Evolutionary conservation across 306 rosid species (phyloP).

Genomic region (Lithocarpus polystachyus): DNA sequence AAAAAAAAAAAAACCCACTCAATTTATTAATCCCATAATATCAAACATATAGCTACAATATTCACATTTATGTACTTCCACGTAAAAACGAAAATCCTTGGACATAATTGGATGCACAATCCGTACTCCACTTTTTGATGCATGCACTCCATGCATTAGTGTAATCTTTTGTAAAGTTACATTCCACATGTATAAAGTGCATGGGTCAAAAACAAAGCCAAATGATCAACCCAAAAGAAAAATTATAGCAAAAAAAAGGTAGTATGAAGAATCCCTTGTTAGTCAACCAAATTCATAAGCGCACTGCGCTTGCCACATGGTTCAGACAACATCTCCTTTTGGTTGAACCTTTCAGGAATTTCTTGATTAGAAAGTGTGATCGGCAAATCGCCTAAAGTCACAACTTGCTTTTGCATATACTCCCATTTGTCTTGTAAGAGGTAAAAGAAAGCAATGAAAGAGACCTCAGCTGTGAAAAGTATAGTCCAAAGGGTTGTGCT

Average conservation of each 20-base stretch:
- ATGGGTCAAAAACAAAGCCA: constrained; percentile 42
- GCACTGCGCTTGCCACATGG: constrained; percentile 73
- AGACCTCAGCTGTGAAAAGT: constrained; percentile 70
- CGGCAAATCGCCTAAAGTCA: constrained; percentile 38
- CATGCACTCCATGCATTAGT: constrained; percentile 54
- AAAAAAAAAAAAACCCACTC: background rate
- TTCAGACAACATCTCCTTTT: constrained; percentile 49
- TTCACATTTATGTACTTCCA: background rate
- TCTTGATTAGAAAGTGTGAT: constrained; percentile 33
- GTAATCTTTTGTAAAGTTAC: background rate
- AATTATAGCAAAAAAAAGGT: background rate
- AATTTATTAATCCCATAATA: background rate
- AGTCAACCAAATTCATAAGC: constrained; percentile 86
- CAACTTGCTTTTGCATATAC: constrained; percentile 69
- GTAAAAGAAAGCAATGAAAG: constrained; percentile 60
- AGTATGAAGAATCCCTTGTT: background rate
- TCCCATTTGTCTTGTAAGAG: constrained; percentile 85
- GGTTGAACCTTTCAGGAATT: constrained; percentile 40
- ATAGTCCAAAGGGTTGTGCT: constrained; percentile 74
- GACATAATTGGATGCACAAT: constrained; percentile 12
- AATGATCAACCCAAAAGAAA: constrained; percentile 21
- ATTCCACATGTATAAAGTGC: constrained; percentile 42
- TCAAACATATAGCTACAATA: background rate
- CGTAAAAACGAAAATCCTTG: background rate
- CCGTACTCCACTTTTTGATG: constrained; percentile 45